Conservation (phyloP, 208 protist species). For the Trypanosoma mega region DNA sequence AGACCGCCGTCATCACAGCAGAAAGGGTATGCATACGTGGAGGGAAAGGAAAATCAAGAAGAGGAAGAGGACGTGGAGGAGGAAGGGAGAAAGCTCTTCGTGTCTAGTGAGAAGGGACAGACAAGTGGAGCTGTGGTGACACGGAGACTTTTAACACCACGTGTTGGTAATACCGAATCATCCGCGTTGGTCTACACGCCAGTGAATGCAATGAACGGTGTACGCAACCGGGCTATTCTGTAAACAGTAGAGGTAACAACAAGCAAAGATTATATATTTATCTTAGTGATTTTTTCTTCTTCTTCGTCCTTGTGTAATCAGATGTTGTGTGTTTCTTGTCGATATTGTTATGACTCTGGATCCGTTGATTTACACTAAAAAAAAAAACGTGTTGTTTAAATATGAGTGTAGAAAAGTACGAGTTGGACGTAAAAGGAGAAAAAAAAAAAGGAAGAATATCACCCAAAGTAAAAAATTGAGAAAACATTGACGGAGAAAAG, state of each 20-base stretch:
- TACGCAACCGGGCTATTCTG: conserved; percentile 16
- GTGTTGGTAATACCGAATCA: neutral
- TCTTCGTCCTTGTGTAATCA: neutral
- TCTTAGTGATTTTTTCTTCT: neutral
- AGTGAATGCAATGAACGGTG: neutral
- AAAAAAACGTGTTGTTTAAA: no score
- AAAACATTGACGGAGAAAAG: neutral
- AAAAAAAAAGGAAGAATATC: neutral
- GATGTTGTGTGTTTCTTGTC: no score
- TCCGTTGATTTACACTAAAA: no score
- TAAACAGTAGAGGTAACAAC: no score
- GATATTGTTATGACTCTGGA: no score
- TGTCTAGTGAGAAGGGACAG: neutral
- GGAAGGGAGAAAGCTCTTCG: neutral
- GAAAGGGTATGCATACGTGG: neutral
- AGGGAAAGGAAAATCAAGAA: neutral
- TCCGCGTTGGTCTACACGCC: neutral
- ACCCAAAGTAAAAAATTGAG: neutral
- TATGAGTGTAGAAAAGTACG: neutral
- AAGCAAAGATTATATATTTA: no score
- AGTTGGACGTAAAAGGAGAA: neutral
- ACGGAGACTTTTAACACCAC: neutral
- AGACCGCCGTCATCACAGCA: neutral
- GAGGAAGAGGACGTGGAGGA: neutral
- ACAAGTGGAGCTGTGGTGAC: neutral